phyloP scores from a whole-genome alignment of 306 rosid genomes.

The Chamaecrista fasciculata region DNA sequence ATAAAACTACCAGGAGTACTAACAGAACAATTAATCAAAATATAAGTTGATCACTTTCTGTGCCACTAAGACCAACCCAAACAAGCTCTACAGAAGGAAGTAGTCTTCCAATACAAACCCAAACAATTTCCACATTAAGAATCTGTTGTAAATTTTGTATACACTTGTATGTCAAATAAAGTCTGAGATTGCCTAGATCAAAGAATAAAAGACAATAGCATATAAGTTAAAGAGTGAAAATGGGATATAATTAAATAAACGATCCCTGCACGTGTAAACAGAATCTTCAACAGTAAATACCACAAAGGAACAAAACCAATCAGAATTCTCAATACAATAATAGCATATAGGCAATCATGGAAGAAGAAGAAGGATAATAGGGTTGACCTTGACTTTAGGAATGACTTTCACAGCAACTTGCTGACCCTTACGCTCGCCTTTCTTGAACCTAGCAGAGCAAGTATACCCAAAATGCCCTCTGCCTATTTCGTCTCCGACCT shows the following conservation, averaged over 20 bases:
- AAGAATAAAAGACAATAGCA: too few species aligned
- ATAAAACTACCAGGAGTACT: neutral
- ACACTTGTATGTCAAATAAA: too few species aligned
- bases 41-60: conserved; percentile 30
- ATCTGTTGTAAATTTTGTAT: too few species aligned
- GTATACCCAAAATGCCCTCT: conserved; percentile 81
- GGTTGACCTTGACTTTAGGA: conserved; percentile 56
- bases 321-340: neutral
- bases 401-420: conserved; percentile 68
- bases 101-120: conserved; percentile 23
- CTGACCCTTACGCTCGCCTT: conserved; percentile 63
- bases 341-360: neutral
- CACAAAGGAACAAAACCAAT: neutral
- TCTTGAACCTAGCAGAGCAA: conserved; percentile 67
- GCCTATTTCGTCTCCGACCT: conserved; percentile 58
- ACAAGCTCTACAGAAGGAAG: conserved; percentile 5
- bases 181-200: too few species aligned
- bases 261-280: too few species aligned
- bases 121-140: too few species aligned
- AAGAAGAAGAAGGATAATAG: neutral
- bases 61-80: neutral
- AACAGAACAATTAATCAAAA: neutral
- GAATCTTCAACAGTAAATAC: neutral
- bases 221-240: too few species aligned
- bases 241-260: too few species aligned